Evolutionary conservation across 1,284 basidiomycete genomes (phyloP).

Genomic region (Gymnopus androsaceus): DNA sequence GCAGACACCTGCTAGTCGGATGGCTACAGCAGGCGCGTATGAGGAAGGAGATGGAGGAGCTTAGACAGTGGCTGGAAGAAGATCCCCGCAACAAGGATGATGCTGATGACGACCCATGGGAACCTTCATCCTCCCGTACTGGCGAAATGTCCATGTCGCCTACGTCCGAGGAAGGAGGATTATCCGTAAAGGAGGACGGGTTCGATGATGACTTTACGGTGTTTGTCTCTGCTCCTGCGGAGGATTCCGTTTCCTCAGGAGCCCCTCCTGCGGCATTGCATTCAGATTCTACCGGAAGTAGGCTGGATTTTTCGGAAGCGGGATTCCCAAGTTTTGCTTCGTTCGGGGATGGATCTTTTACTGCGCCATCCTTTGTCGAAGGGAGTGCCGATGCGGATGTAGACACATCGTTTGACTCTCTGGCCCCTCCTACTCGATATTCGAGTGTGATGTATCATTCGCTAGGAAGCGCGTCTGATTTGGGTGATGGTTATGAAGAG

Average conservation of each 20-base stretch:
- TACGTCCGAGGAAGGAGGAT: conserved; percentile 3
- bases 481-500: conserved; percentile 39
- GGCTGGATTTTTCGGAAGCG: conserved; percentile 4
- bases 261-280: background rate
- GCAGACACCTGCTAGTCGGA: conserved; percentile 15
- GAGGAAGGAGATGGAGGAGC: conserved; percentile 55
- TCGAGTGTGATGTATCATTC: conserved; percentile 48
- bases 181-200: conserved; percentile 1
- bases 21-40: conserved; percentile 28
- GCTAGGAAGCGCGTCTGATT: conserved; percentile 50
- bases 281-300: background rate
- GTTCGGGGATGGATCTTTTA: conserved; percentile 6
- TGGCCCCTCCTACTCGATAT: conserved; percentile 28
- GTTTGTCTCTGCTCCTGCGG: conserved; percentile 60
- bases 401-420: conserved; percentile 21
- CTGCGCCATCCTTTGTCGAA: conserved; percentile 15
- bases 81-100: conserved; percentile 37
- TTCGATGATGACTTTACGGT: conserved; percentile 82
- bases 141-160: conserved; percentile 5
- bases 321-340: conserved; percentile 6
- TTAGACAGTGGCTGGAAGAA: conserved; percentile 64
- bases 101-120: conserved; percentile 35
- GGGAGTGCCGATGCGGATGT: background rate
- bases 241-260: conserved; percentile 1
- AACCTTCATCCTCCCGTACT: conserved; percentile 20